Base-by-base conservation (phyloP, 2,329 filamentous ascomycete species). In the Xylariaceae sp. region DNA sequence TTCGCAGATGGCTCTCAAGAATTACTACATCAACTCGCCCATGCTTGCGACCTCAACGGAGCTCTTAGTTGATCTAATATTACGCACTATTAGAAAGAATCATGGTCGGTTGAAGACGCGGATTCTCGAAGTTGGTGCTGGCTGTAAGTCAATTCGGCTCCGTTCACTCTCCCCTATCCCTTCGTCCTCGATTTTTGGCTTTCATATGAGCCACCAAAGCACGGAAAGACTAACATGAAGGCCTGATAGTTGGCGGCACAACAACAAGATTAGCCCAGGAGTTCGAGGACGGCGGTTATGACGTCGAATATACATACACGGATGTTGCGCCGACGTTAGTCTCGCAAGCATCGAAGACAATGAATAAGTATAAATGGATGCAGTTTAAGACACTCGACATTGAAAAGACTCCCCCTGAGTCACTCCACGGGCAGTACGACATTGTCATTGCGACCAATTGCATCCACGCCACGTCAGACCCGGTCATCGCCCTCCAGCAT, bases 221-320 rank as follows among this genome's bases (percentile, higher is more conserved):
- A n/a, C n/a, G n/a, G n/a, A n/a, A n/a, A n/a, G n/a, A n/a, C n/a
- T n/a, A n/a, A n/a, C n/a, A n/a, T n/a, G n/a, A n/a, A n/a, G n/a
- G n/a, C n/a, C n/a, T n/a, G n/a, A 8, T 29, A 29, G 25, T 29
- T 20, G 70, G 71, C 5, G 69, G 67, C 0, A 74, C 70, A 1
- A 68, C 71, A 0, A 51, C 51, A 10, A 44, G 55, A 3, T 19
- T 72, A 1, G 49, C 67, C 0, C 45, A 57, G 0, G 34, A 47
- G 0, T 54, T 74, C 3, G 45, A 42, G 0, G 21, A 33, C 1
- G 43, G 44, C 0, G 53, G 53, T 6, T 48, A 67, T 3, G 48
- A 53, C 0, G 54, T 71, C 19, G 55, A 64, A n/a, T 72, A 73
- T 43, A 67, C 63, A 1, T 68, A 72, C 45, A 72, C 69, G 4